A percentile compares a stretch with the other conserved stretches of the same genome.
Evolutionary conservation across 129 eudicot genomes (phyloP).

Genomic region (Glebionis coronaria): DNA sequence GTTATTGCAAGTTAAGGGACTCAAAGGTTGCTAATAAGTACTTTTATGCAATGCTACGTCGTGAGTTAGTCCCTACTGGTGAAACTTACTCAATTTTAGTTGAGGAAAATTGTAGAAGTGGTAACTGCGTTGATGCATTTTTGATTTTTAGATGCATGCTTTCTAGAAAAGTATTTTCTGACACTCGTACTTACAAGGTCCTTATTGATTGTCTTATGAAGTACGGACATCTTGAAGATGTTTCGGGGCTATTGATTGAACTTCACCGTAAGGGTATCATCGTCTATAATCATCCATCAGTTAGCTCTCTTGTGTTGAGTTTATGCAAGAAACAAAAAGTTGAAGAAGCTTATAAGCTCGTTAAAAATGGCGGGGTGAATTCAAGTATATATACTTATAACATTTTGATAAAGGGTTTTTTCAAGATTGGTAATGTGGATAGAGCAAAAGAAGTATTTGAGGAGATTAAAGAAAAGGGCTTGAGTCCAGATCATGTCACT

Average conservation of each 20-base stretch:
- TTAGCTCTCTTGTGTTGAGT: slow-evolving; percentile 12
- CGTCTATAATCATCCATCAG: slow-evolving; percentile 6
- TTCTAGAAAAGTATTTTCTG: slow-evolving; percentile 21
- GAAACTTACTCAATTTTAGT: slow-evolving; percentile 22
- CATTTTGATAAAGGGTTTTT: slow-evolving; percentile 25
- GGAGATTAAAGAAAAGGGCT: slow-evolving; percentile 25
- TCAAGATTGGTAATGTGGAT: slow-evolving; percentile 21
- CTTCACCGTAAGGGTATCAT: slow-evolving; percentile 23
- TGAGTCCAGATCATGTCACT: slow-evolving; percentile 10
- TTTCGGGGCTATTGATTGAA: slow-evolving; percentile 28
- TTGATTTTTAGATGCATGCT: slow-evolving; percentile 34
- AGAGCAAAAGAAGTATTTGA: slow-evolving; percentile 30
- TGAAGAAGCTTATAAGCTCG: slow-evolving; percentile 32
- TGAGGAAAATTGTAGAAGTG: slow-evolving; percentile 28
- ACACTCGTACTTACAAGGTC: slow-evolving; percentile 12
- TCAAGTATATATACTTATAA: slow-evolving; percentile 24
- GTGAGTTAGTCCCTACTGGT: slow-evolving; percentile 22
- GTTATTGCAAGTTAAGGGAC: slow-evolving; percentile 34
- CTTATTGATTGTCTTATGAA: slow-evolving; percentile 26
- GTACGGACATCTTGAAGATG: slow-evolving; percentile 9
- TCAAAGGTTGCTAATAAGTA: slow-evolving; percentile 32
- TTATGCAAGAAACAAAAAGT: slow-evolving; percentile 31
- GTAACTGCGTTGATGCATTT: slow-evolving; percentile 21
- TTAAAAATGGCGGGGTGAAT: slow-evolving; percentile 18
- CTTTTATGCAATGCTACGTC: slow-evolving; percentile 31